Evolutionary conservation across 345 rosid genomes (phyloP), one percentile per base, ranked within the genome.

Genomic region (Salix dunnii): DNA sequence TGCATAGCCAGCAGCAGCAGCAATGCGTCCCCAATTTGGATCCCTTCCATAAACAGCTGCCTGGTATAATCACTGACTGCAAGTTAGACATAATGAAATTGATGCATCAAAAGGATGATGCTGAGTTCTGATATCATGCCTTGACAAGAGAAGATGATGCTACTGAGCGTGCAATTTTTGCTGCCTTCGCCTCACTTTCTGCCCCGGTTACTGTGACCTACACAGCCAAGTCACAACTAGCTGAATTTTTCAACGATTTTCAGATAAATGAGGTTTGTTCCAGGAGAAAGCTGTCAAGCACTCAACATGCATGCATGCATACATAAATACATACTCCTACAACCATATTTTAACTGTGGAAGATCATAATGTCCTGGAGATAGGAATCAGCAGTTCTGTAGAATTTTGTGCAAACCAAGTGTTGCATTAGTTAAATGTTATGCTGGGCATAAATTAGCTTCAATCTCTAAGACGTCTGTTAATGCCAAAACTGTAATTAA

Each of bases 21-120:
- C 99, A 74, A 94, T 92, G 12, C 97, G 89, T 49, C 99, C 98
- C 99, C 97, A 92, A 76, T 96, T 91, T 7, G 98, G 98, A 85
- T 96, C 98, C 89, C 97, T 92, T 8, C 97, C 98, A 53, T 91
- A 95, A 16, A 93, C 90, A 13, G 98, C 99, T 74, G 98, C 96
- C 98, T 95, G 78, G 64, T 53, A 80, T 46, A 68, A 84, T 68
- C 67, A 75, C n/a, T 38, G 46, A 40, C 63, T 67, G 16, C 18
- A 49, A 77, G 78, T 84, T 68, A 85, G 71, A 74, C 35, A 74
- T 17, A 6, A 58, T 42, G 21, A 55, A 66, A 60, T 21, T 77
- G 71, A 81, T 74, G 76, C 68, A 81, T 66, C 64, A 62, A 40
- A 77, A 66, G 71, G 18, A 58, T 40, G 27, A 58, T 40, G 27